Conservation (phyloP, 306 rosid species). For the Vigna angularis region DNA sequence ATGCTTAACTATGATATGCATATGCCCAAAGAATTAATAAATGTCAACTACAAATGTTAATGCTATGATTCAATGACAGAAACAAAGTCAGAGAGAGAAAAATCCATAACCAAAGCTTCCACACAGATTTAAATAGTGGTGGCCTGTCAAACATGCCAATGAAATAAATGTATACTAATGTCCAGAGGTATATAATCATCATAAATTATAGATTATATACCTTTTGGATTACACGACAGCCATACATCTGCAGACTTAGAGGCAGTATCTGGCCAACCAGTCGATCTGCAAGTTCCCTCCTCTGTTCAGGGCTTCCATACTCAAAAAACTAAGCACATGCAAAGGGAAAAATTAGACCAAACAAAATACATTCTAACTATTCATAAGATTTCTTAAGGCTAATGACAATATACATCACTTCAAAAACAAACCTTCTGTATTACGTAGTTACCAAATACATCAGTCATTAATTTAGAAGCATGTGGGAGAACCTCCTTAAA, state of each 20-base stretch:
- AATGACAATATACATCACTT: background rate
- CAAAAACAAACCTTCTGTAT: conserved; percentile 50
- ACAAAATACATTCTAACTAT: background rate
- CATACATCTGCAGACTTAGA: conserved; percentile 58
- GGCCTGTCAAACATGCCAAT: background rate
- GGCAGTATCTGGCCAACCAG: conserved; percentile 52
- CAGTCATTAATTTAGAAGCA: conserved; percentile 56
- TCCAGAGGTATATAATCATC: conserved; percentile 24
- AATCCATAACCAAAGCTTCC: conserved; percentile 18
- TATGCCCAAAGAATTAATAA: background rate
- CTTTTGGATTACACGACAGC: conserved; percentile 60
- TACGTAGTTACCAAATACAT: conserved; percentile 58
- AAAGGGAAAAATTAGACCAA: background rate
- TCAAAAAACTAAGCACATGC: conserved; percentile 47
- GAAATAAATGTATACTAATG: conserved; percentile 17
- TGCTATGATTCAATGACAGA: background rate
- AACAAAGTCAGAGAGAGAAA: background rate
- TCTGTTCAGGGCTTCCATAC: conserved; percentile 52
- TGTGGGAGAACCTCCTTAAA: conserved; percentile 56
- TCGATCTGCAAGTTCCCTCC: conserved; percentile 49
- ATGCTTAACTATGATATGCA: conserved; percentile 4
- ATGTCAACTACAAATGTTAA: background rate
- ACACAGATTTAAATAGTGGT: background rate
- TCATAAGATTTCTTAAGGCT: background rate
- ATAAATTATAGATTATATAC: conserved; percentile 26